A percentile compares a stretch with the other conserved stretches of the same genome.
Conservation (phyloP, 2,329 filamentous ascomycete genomes). For the Emericellopsis cladophorae region DNA sequence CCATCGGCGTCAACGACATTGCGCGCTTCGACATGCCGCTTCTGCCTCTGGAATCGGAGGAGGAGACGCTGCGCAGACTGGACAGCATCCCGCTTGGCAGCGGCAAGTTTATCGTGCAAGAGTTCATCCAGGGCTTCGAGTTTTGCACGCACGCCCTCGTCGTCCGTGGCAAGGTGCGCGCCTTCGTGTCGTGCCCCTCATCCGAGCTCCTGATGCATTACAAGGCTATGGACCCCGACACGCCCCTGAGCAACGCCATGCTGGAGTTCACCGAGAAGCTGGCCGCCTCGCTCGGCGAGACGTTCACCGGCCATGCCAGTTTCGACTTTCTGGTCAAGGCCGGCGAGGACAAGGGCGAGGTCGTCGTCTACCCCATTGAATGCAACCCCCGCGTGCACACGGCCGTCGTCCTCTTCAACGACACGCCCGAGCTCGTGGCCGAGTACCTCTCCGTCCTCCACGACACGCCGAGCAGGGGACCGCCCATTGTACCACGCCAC, state of each 20-base stretch:
- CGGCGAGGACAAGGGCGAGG: conserved; percentile 13
- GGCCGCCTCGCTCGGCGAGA: conserved; percentile 31
- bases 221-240: conserved; percentile 38
- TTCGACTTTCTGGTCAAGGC: conserved; percentile 53
- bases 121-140: conserved; percentile 49
- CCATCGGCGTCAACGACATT: conserved; percentile 47
- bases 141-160: conserved; percentile 62
- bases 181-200: conserved; percentile 55
- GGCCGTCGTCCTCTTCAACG: conserved; percentile 46
- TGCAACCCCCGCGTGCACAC: conserved; percentile 61
- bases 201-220: conserved; percentile 55
- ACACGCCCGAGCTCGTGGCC: conserved; percentile 30
- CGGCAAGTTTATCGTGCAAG: conserved; percentile 47
- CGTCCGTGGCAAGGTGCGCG: conserved; percentile 49
- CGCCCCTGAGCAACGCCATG: conserved; percentile 45
- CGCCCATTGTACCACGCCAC: conserved; percentile 7
- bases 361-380: conserved; percentile 47
- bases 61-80: conserved; percentile 44
- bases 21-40: conserved; percentile 50
- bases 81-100: conserved; percentile 25
- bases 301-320: conserved; percentile 56
- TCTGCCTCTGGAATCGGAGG: conserved; percentile 40
- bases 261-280: conserved; percentile 50
- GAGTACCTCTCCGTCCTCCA: conserved; percentile 38
- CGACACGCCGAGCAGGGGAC: background rate